These are phyloP conservation scores for Lentinula edodes DNA, from an alignment of 768 basidiomycete species.

Conservation along the genomic window DNA sequence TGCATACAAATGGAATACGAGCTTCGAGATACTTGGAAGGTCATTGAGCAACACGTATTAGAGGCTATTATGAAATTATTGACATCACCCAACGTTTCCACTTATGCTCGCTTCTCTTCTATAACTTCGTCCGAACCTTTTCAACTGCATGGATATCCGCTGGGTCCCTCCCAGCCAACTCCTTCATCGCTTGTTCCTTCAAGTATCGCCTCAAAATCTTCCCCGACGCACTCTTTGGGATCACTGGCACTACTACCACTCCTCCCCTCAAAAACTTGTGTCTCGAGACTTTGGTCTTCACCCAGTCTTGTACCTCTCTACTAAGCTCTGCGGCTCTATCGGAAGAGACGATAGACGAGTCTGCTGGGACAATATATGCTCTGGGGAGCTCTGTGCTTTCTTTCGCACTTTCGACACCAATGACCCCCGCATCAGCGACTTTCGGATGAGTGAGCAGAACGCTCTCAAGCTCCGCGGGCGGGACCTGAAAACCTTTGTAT, in stretches of 20 bases:
- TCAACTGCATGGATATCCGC: conserved; percentile 1
- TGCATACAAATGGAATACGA: too few species aligned
- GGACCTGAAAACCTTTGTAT: conserved; percentile 59
- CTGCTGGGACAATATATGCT: conserved; percentile 57
- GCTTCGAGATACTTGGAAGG: too few species aligned
- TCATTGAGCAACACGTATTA: neutral
- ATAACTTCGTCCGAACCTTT: neutral
- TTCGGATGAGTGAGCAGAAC: conserved; percentile 70
- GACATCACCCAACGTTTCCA: too few species aligned
- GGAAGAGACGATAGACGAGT: conserved; percentile 28
- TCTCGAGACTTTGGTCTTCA: conserved; percentile 55
- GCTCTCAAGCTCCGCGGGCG: conserved; percentile 83
- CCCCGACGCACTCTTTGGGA: conserved; percentile 80
- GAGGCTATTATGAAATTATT: neutral
- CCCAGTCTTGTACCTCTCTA: conserved; percentile 55
- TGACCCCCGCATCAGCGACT: conserved; percentile 76
- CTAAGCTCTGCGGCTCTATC: conserved; percentile 39
- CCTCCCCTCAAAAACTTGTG: conserved; percentile 79
- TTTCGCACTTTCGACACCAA: conserved; percentile 60
- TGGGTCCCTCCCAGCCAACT: conserved; percentile 19
- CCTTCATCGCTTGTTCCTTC: conserved; percentile 59
- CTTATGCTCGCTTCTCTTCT: neutral
- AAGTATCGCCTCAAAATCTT: conserved; percentile 83
- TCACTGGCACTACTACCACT: conserved; percentile 51
- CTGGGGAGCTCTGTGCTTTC: conserved; percentile 82